Evolutionary conservation across 306 rosid species (phyloP), one percentile per base, ranked within the genome.

Genomic region (Macrotyloma uniflorum): DNA sequence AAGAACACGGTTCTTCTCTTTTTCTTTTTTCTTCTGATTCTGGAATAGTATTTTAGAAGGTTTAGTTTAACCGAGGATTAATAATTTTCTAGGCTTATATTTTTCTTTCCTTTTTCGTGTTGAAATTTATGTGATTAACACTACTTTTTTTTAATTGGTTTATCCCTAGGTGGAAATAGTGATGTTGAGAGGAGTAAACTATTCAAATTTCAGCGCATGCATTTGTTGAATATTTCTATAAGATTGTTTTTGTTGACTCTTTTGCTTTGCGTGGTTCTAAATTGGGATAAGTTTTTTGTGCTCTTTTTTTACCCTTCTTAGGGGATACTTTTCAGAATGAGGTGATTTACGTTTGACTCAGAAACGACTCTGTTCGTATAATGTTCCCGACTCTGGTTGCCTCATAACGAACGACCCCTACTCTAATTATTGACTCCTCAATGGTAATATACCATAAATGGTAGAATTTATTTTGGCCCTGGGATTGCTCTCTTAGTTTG

Each of bases 131-230:
- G 24, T 14, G 80, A 66, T 69, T 59, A 58, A 59, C 32, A 22
- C 75, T 58, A 18, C 70, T 67, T 61, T 47, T 32, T 36, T 73
- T 70, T 67, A 76, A 80, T 80, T 80, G 83, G 58, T 38, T 69
- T 73, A 4, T 67, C 24, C 61, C 57, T 59, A 26, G 81, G 72
- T 73, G 68, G 57, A 54, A 67, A 28, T 71, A 53, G 36, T 84
- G 83, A 82, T 84, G 80, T 77, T 74, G 83, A 79, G 81, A 76
- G 86, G 79, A 72, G 79, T 79, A 70, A 63, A 82, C 85, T 82
- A 20, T 82, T 83, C 62, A 78, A 84, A 51, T 84, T 86, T 85
- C 87, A 85, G 87, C 84, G 90, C 86, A 80, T 87, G 89, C 90
- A 68, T 43, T 76, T 65, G 82, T 84, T 86, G 90, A 86, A 86